Base-by-base conservation (phyloP, 768 basidiomycete species). In the Fibroporia radiculosa region DNA sequence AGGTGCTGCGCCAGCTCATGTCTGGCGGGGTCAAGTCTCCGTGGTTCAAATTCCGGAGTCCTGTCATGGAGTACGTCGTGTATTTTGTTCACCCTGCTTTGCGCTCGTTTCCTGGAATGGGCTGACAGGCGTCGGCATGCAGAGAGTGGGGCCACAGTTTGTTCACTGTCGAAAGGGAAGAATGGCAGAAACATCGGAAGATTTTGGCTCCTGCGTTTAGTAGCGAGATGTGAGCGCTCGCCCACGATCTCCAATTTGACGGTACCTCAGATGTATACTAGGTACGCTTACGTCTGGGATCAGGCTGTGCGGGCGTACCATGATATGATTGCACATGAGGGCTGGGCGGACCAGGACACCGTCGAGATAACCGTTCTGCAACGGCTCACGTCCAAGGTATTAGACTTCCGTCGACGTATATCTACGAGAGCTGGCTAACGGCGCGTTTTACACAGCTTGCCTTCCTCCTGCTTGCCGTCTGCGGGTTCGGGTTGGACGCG, bases 171-270 rank as follows among this genome's bases (percentile, higher is more conserved):
- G 52, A 57, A 31, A 42, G 42, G 7, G 49, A 48, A 8, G 42
- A 40, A 12, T 57, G 56, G 56, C 48, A 51, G 39, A 42, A 51
- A 3, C 54, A 57, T 33, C 35, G 56, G 11, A 41, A 51, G 16
- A 56, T 56, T 28, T 32, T 56, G 42, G 53, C 51, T 8, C 56
- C 56, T 7, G 56, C 56, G 10, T 57, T 57, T 51, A 57, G 53
- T 33, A 40, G 39, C 26, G 38, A 27, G 20, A 45, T 45, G 44
- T 45, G 20, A n/a, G 34, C 34, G 7, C 34, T n/a, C n/a, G n/a
- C n/a, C 26, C 23, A 19, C 12, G 20, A 19, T 12, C 11, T 25
- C 14, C n/a, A n/a, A n/a, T n/a, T n/a, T n/a, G n/a, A n/a, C n/a
- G n/a, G n/a, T n/a, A n/a, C n/a, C n/a, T n/a, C n/a, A n/a, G n/a